Evolutionary conservation across 2,329 filamentous ascomycete genomes (phyloP).

Genomic region (Penicillium freii): DNA sequence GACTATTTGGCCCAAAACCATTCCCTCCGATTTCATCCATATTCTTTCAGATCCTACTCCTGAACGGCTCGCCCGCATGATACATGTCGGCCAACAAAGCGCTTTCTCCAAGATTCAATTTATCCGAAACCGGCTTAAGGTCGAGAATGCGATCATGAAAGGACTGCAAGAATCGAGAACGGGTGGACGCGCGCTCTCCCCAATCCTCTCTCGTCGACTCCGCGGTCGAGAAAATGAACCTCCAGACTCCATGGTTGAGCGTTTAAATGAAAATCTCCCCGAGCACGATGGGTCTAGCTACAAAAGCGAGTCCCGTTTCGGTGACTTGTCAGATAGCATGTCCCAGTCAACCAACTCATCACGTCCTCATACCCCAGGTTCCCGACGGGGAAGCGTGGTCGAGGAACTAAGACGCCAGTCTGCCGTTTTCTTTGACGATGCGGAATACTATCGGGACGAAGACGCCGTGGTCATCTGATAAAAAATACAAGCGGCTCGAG

Average conservation of each 20-base stretch:
- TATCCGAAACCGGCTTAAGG: constrained; percentile 77
- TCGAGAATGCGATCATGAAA: constrained; percentile 68
- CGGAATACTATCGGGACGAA: constrained; percentile 35
- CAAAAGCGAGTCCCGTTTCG: constrained; percentile 24
- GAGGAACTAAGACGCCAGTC: constrained; percentile 48
- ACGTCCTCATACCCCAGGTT: constrained; percentile 23
- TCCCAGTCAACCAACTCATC: constrained; percentile 24
- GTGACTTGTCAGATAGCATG: constrained; percentile 23
- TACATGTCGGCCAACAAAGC: constrained; percentile 84
- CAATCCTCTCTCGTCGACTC: constrained; percentile 32
- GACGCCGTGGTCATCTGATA: constrained; percentile 22
- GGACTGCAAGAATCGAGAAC: constrained; percentile 45
- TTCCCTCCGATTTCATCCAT: constrained; percentile 74
- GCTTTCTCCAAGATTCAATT: constrained; percentile 92
- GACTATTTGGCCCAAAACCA: constrained; percentile 89
- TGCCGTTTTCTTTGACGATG: constrained; percentile 49
- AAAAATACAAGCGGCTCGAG: constrained; percentile 14
- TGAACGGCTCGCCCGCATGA: constrained; percentile 76
- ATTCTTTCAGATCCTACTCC: constrained; percentile 82
- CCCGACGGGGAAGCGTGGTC: constrained; percentile 34
- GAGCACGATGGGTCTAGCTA: constrained; percentile 24
- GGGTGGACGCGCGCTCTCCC: constrained; percentile 26
- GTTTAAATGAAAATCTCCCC: constrained; percentile 30
- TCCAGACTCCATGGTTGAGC: constrained; percentile 22
- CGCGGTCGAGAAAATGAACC: constrained; percentile 17